Percentiles rank a stretch among this genome's conserved stretches.
Conservation (phyloP, 257 asterid genomes). For the Solanum medicagineum region DNA sequence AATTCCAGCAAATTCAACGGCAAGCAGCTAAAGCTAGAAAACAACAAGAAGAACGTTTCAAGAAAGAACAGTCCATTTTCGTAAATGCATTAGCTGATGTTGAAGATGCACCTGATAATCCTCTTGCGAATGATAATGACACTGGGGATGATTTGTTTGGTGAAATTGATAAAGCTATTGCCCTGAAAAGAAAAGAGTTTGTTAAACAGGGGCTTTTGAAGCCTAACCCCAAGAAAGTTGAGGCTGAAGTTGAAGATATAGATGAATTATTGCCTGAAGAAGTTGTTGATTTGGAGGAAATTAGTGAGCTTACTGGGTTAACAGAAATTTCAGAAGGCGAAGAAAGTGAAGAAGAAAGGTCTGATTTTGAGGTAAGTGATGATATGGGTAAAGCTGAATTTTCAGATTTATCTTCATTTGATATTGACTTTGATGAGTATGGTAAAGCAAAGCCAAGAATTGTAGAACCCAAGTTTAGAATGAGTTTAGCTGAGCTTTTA, state of each 20-base stretch:
- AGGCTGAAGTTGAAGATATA: conserved; percentile 14
- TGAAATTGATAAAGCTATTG: conserved; percentile 87
- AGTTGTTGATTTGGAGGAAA: conserved; percentile 82
- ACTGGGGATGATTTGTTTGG: conserved; percentile 88
- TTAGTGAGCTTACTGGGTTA: conserved; percentile 57
- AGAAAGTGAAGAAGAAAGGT: conserved; percentile 30
- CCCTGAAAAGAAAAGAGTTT: conserved; percentile 75
- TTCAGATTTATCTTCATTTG: conserved; percentile 40
- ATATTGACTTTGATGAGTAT: conserved; percentile 68
- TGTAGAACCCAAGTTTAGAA: conserved; percentile 67
- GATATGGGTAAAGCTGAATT: conserved; percentile 10
- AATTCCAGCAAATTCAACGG: conserved; percentile 81
- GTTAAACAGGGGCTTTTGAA: conserved; percentile 68
- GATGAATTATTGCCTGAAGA: conserved; percentile 89
- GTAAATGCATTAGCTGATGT: conserved; percentile 68
- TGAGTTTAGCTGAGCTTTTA: conserved; percentile 80
- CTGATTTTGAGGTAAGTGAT: conserved; percentile 57
- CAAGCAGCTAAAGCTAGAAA: conserved; percentile 67
- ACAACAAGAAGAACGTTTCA: conserved; percentile 51
- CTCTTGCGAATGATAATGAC: background rate
- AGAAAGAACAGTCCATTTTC: conserved; percentile 52
- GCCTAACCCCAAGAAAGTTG: conserved; percentile 27
- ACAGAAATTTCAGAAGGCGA: conserved; percentile 31
- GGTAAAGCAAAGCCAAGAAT: conserved; percentile 56
- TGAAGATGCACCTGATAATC: conserved; percentile 34